phyloP scores from a whole-genome alignment of 2,329 filamentous ascomycete species.

The Dendryphion nanum region DNA sequence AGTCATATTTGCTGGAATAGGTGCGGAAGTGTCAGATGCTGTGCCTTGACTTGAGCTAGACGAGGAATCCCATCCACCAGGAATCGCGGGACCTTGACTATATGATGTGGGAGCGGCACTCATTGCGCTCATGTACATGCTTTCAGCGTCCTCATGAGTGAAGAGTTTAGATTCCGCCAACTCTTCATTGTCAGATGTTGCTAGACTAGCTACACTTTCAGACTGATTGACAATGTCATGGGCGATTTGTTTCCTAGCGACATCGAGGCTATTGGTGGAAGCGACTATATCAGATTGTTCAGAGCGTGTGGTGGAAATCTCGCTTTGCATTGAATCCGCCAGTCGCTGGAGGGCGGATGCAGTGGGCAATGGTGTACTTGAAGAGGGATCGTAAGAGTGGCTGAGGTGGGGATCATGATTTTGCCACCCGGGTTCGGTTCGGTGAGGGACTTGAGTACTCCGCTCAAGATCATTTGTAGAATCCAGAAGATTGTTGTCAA shows the following conservation, averaged over 20 bases:
- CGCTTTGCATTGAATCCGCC: not conserved
- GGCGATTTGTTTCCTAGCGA: too few relatives aligned
- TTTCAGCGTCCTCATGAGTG: constrained; percentile 77
- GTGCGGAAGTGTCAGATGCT: constrained; percentile 23
- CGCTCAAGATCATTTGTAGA: too few relatives aligned
- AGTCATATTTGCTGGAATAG: constrained; percentile 29
- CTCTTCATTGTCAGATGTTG: too few relatives aligned
- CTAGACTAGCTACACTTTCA: too few relatives aligned
- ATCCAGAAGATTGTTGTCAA: constrained; percentile 31
- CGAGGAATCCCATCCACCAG: constrained; percentile 45
- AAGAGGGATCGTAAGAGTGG: too few relatives aligned
- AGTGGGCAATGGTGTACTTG: too few relatives aligned
- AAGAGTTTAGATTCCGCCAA: constrained; percentile 62
- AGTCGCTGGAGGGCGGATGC: not conserved
- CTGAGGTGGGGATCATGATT: too few relatives aligned
- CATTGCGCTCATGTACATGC: constrained; percentile 78
- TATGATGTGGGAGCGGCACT: constrained; percentile 39
- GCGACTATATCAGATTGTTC: not conserved
- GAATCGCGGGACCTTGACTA: constrained; percentile 27
- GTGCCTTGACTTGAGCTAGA: constrained; percentile 29
- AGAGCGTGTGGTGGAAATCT: not conserved
- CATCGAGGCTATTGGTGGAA: too few relatives aligned
- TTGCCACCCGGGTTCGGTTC: too few relatives aligned
- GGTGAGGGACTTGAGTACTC: too few relatives aligned
- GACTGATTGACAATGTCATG: too few relatives aligned